Conservation (phyloP, 148 eudicot genomes). For the Spergularia bocconei region DNA sequence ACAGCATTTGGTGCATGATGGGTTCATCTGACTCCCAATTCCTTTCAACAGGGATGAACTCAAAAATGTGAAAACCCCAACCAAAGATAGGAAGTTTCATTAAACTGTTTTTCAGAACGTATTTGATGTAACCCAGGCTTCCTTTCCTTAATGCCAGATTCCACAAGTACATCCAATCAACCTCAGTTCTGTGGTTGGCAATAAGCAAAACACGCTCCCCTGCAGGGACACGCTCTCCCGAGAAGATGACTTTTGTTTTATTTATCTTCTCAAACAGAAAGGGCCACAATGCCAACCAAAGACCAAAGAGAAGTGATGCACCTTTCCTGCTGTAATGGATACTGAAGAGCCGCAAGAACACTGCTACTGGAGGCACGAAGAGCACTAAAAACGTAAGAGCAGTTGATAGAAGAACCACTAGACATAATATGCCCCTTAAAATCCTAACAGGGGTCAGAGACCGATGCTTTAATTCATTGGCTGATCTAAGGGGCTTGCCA, state of each 20-base stretch:
- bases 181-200: constrained; percentile 83
- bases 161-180: constrained; percentile 92
- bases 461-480: constrained; percentile 37
- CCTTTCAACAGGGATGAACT: constrained; percentile 75
- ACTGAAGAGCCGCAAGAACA: constrained; percentile 46
- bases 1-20: constrained; percentile 55
- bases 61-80: constrained; percentile 75
- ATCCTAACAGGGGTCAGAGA: constrained; percentile 55
- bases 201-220: constrained; percentile 69
- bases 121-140: constrained; percentile 61
- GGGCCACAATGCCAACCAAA: constrained; percentile 80
- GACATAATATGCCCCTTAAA: constrained; percentile 62
- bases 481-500: constrained; percentile 36
- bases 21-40: constrained; percentile 81
- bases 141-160: constrained; percentile 73
- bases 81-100: constrained; percentile 80
- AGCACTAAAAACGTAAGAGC: constrained; percentile 57
- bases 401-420: constrained; percentile 52
- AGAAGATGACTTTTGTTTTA: constrained; percentile 59
- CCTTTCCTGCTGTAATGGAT: constrained; percentile 58
- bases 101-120: constrained; percentile 69
- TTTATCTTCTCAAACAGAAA: constrained; percentile 76
- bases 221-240: constrained; percentile 58
- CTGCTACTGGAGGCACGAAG: constrained; percentile 47
- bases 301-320: constrained; percentile 48